Percentiles rank a stretch among this genome's conserved stretches.
Conservation (phyloP, 192 early-diverging fungal species). For the Dimargaris xerosporica region DNA sequence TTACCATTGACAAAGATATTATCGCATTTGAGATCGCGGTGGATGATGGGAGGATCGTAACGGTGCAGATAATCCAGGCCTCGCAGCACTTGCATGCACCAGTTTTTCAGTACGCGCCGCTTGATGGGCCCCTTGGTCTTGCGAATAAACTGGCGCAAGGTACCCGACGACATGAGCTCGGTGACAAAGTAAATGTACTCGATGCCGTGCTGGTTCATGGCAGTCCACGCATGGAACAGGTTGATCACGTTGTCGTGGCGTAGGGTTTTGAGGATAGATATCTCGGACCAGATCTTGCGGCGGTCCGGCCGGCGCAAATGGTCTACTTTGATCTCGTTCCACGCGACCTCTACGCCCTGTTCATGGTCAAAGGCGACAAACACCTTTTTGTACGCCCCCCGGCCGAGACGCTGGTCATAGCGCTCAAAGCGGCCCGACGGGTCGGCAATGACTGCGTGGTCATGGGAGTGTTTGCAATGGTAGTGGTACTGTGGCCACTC, state of each 20-base stretch:
- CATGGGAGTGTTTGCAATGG: constrained; percentile 5
- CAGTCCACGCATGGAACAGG: constrained; percentile 52
- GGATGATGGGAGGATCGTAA: constrained; percentile 67
- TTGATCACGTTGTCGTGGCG: constrained; percentile 74
- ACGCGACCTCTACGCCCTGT: constrained; percentile 79
- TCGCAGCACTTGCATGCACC: constrained; percentile 66
- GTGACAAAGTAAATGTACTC: constrained; percentile 73
- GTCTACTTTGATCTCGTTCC: constrained; percentile 37
- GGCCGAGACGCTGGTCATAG: constrained; percentile 39
- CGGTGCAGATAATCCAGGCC: constrained; percentile 69
- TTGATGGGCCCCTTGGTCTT: constrained; percentile 54
- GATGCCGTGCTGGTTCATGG: constrained; percentile 30
- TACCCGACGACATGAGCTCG: constrained; percentile 79
- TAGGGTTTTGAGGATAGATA: constrained; percentile 50
- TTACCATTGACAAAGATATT: constrained; percentile 86
- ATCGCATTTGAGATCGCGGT: constrained; percentile 54
- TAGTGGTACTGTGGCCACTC: constrained; percentile 5
- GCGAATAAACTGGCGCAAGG: constrained; percentile 57
- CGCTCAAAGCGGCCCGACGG: constrained; percentile 38
- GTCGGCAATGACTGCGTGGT: constrained; percentile 20
- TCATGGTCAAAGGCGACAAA: constrained; percentile 77
- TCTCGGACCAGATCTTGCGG: constrained; percentile 25
- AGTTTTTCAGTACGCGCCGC: constrained; percentile 58
- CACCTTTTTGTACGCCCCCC: constrained; percentile 78
- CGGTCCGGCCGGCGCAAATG: constrained; percentile 11